Percentiles rank a stretch among this genome's conserved stretches.
These are phyloP conservation scores for Blastocystis sp. DNA, from an alignment of 352 stramenopile species.

Conservation along the genomic window DNA sequence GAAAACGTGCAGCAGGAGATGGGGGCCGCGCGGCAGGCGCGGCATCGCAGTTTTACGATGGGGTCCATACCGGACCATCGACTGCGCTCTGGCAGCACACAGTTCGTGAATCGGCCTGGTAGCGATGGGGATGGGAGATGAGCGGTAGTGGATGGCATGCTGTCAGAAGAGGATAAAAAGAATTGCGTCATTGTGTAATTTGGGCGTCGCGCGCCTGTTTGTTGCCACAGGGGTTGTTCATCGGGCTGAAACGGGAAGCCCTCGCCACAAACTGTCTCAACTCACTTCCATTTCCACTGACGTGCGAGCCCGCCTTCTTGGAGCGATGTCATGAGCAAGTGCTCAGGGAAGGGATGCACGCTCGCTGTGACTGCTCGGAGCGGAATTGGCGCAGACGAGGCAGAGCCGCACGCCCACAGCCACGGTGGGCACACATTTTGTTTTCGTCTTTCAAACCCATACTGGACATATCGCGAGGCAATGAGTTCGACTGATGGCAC, in stretches of 20 bases:
- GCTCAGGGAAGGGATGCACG: too few species aligned
- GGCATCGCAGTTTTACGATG: slow-evolving; percentile 66
- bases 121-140: neutral
- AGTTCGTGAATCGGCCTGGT: neutral
- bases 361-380: too few species aligned
- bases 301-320: too few species aligned
- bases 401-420: too few species aligned
- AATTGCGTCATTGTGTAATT: slow-evolving; percentile 11
- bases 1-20: neutral
- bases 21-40: neutral
- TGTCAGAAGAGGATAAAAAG: slow-evolving; percentile 25
- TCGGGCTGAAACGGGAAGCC: too few species aligned
- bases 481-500: neutral
- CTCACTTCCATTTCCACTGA: too few species aligned
- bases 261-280: too few species aligned
- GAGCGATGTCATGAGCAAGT: too few species aligned
- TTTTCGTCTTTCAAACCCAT: slow-evolving; percentile 27
- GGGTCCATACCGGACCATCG: slow-evolving; percentile 15
- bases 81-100: neutral
- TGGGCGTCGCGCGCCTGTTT: neutral
- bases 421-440: neutral
- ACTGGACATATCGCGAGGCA: neutral
- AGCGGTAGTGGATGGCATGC: neutral
- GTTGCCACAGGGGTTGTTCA: neutral
- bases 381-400: too few species aligned